Evolutionary conservation across 139 green algal genomes (phyloP).

Genomic region (Pleodorina starrii): DNA sequence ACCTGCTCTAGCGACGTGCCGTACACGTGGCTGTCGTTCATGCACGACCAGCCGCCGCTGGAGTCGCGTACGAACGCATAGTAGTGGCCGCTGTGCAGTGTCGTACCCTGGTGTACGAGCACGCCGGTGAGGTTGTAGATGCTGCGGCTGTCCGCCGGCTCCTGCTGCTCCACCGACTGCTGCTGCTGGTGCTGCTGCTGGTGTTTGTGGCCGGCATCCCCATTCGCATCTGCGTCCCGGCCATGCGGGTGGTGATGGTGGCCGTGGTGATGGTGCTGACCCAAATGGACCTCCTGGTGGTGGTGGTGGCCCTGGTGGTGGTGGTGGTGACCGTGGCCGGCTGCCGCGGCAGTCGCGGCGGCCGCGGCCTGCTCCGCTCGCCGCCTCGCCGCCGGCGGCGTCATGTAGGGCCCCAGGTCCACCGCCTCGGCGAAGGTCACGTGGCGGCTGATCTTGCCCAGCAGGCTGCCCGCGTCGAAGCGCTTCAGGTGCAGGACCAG

Average conservation of each 20-base stretch:
- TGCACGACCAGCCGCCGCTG: slow-evolving; percentile 82
- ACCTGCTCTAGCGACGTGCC: slow-evolving; percentile 57
- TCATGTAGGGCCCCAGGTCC: slow-evolving; percentile 81
- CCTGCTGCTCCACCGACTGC: background rate
- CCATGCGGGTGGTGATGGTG: background rate
- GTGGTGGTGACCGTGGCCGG: background rate
- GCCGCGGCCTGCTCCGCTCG: slow-evolving; percentile 18
- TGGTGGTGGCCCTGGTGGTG: slow-evolving; percentile 15
- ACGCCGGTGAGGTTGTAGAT: slow-evolving; percentile 87
- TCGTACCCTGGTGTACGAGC: slow-evolving; percentile 87
- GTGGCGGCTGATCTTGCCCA: slow-evolving; percentile 83
- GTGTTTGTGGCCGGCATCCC: background rate
- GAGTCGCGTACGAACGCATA: slow-evolving; percentile 79
- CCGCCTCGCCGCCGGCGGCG: background rate
- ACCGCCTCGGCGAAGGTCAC: slow-evolving; percentile 83
- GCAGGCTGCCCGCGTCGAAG: slow-evolving; percentile 40
- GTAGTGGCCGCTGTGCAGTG: slow-evolving; percentile 88
- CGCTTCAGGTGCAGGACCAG: slow-evolving; percentile 91
- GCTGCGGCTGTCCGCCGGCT: background rate
- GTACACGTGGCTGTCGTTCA: slow-evolving; percentile 79
- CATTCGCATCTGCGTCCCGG: background rate
- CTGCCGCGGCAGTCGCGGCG: background rate
- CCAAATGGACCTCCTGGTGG: background rate
- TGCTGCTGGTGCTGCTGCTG: background rate
- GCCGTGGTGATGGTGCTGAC: background rate